Evolutionary conservation across 2,329 filamentous ascomycete species (phyloP).

Genomic region (Colletotrichum navitas): DNA sequence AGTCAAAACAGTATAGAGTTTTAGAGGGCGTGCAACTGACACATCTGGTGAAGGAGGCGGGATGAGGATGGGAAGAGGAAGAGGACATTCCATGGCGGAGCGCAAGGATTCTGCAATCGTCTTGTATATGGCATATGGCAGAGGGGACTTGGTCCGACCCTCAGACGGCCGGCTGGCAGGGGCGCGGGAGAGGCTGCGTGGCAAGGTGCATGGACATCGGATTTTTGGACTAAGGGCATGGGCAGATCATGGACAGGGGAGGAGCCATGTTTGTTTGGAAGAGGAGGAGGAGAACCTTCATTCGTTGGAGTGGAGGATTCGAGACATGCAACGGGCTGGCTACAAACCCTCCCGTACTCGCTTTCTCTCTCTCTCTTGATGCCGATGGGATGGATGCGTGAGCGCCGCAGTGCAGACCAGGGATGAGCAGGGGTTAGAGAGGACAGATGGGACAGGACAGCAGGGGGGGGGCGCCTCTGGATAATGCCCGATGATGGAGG

Average conservation of each 20-base stretch:
- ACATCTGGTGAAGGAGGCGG: conserved; percentile 41
- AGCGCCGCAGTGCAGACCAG: conserved; percentile 25
- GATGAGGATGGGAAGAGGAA: conserved; percentile 14
- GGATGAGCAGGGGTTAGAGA: conserved; percentile 11
- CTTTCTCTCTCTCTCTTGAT: conserved; percentile 3
- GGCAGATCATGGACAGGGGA: conserved; percentile 39
- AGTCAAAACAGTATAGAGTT: conserved; percentile 39
- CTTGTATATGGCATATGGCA: conserved; percentile 28
- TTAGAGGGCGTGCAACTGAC: conserved; percentile 41
- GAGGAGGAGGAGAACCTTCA: conserved; percentile 19
- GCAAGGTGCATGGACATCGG: conserved; percentile 27
- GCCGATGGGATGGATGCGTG: conserved; percentile 13
- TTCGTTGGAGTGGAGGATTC: conserved; percentile 10
- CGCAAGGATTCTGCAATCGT: conserved; percentile 37
- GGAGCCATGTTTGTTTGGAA: conserved; percentile 18
- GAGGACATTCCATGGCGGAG: conserved; percentile 29
- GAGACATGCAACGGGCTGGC: conserved; percentile 20
- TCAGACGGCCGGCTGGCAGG: conserved; percentile 16
- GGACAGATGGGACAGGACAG: background rate
- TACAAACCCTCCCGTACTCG: background rate
- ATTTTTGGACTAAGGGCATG: conserved; percentile 31
- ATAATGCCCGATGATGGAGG: conserved; percentile 25
- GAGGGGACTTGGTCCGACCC: conserved; percentile 22
- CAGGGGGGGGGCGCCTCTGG: background rate
- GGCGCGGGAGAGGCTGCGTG: conserved; percentile 37